Evolutionary conservation across 495 filamentous ascomycete species (phyloP), one percentile per base, ranked within the genome.

Genomic region (Podospora comata): DNA sequence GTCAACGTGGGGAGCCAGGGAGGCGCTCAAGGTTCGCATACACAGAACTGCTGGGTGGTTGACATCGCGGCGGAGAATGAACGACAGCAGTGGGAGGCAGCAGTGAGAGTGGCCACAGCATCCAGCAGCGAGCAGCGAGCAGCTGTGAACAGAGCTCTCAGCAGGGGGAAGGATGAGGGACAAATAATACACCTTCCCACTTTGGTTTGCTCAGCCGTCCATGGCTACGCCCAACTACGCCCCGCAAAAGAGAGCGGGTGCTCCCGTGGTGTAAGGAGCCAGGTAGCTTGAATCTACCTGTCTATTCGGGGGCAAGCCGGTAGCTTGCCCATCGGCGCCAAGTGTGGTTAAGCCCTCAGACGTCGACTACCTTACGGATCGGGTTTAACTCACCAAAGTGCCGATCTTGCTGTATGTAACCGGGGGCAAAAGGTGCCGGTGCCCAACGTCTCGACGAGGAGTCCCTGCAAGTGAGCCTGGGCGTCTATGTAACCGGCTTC

Each of bases 181-280:
- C 7, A 39, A 39, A 54, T 53, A 53, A 66, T 20, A 69, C 73
- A 76, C 75, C 75, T 76, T 75, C 75, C 72, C 44, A 44, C 61
- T 76, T 76, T 54, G 72, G 72, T 5, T 23, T 20, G 34, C 26
- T 69, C 16, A 68, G 27, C 72, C 72, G 72, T 61, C 20, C 5
- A 9, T 19, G 19, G 18, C 53, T 65, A 60, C 67, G 60, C 55
- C 60, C 26, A 27, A n/a, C 53, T 65, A 60, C 67, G 60, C 55
- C 60, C 63, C 55, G 55, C 61, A 61, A 44, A 62, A 39, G 54
- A 39, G 65, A 30, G 70, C 73, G 73, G 73, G 66, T 66, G 66
- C 66, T 74, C 73, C 73, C 70, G 67, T 23, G 9, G 2, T 58
- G 16, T 61, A 39, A 19, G 6, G 18, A 32, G 20, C 56, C 53